These are phyloP conservation scores for Sindora glabra DNA, from an alignment of 306 rosid species.

Conservation along the genomic window DNA sequence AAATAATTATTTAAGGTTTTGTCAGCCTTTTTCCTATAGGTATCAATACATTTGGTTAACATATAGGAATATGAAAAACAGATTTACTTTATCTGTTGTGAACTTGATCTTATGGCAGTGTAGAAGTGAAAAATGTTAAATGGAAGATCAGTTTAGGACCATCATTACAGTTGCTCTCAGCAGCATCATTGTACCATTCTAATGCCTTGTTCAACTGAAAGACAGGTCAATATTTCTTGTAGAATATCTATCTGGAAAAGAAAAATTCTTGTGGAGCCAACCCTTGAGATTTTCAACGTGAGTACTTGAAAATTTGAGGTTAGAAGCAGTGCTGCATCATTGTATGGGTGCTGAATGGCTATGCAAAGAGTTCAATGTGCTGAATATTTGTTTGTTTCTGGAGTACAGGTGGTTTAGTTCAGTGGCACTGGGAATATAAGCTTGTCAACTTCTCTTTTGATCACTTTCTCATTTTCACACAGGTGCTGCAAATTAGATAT, in stretches of 20 bases:
- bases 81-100: conserved; percentile 5
- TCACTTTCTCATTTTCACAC: conserved; percentile 23
- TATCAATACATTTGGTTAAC: neutral
- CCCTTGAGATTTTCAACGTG: no score
- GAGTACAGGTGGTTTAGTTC: neutral
- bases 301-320: neutral
- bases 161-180: neutral
- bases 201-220: no score
- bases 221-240: no score
- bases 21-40: neutral
- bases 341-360: neutral
- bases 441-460: conserved; percentile 14
- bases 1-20: conserved; percentile 1
- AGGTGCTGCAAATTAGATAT: conserved; percentile 96
- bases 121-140: conserved; percentile 3
- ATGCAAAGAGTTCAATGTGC: neutral
- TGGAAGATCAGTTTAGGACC: neutral
- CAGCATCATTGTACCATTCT: no score
- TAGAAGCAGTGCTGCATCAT: neutral
- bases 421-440: neutral
- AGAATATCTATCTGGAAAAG: no score
- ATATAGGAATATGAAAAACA: conserved; percentile 4
- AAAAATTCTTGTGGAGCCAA: no score
- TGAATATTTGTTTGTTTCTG: neutral
- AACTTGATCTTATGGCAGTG: neutral